Conservation (phyloP, 805 yeast genomes). For the Myxozyma nipponensis region DNA sequence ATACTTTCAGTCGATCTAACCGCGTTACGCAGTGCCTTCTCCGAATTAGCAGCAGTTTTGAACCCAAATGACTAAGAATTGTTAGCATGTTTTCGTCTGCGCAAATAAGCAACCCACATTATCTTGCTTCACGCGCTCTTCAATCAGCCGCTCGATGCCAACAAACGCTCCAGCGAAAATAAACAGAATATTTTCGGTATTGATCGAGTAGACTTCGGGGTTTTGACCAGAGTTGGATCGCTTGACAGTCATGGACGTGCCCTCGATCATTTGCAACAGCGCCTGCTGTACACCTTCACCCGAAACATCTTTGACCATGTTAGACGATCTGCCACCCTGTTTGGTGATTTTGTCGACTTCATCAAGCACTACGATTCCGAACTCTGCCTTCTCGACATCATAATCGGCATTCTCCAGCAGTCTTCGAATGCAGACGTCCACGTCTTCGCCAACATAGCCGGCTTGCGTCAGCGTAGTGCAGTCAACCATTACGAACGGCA, state of each 20-base stretch:
- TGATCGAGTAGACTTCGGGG: slow-evolving; percentile 46
- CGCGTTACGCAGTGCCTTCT: slow-evolving; percentile 35
- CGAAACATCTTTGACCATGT: slow-evolving; percentile 47
- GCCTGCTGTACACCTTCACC: slow-evolving; percentile 69
- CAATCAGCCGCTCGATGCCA: slow-evolving; percentile 51
- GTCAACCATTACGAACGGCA: slow-evolving; percentile 57
- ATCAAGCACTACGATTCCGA: slow-evolving; percentile 58
- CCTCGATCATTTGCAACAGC: slow-evolving; percentile 53
- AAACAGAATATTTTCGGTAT: slow-evolving; percentile 54
- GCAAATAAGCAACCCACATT: slow-evolving; percentile 28
- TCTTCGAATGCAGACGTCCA: slow-evolving; percentile 54
- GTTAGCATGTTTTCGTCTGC: slow-evolving; percentile 16
- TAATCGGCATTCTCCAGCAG: slow-evolving; percentile 49
- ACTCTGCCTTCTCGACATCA: slow-evolving; percentile 47
- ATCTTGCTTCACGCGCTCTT: slow-evolving; percentile 36
- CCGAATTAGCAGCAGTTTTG: slow-evolving; percentile 4
- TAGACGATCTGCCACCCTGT: slow-evolving; percentile 6
- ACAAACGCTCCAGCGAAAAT: slow-evolving; percentile 62
- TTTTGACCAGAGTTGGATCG: slow-evolving; percentile 6
- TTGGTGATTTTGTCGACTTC: slow-evolving; percentile 57
- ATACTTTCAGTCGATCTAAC: slow-evolving; percentile 26
- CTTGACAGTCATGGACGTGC: slow-evolving; percentile 49
- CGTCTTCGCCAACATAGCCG: slow-evolving; percentile 64
- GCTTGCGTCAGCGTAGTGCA: slow-evolving; percentile 63
- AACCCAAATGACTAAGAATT: slow-evolving; percentile 18